Base-by-base conservation (phyloP, 352 stramenopile genomes). In the Halophytophthora batemanensis region DNA sequence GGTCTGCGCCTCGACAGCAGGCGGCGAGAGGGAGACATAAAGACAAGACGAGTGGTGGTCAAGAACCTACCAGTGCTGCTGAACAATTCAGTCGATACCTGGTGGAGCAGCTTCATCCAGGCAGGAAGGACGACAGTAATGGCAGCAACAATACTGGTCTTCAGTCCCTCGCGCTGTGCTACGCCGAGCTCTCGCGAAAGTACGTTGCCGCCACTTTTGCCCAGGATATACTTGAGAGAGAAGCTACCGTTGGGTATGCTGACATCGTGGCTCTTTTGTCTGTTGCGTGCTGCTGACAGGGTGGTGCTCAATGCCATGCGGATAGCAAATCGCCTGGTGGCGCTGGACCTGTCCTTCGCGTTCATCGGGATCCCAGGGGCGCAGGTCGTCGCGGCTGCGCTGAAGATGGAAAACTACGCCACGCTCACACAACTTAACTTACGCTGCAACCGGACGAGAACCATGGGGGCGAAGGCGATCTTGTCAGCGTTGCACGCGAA, bases 331-430 rank as follows among this genome's bases (percentile, higher is more conserved):
- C 42, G 59, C 0, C 37, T 75, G 2, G 53, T 45, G 14, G 29
- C 29, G 14, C 29, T 80, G 22, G 70, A 80, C 25, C 50, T 81
- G 13, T 73, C 70, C n/a, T 77, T 73, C 38, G 64, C 64, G 14
- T 71, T 75, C 37, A 59, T 69, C 22, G 64, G 67, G 11, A 71
- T 72, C 41, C 42, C 56, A 2, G 53, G 57, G 0, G 56, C 65
- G 3, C 63, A 72, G 43, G 53, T 75, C 17, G 38, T 77, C 14
- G 66, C 70, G 6, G 51, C 64, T 17, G 59, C 70, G 14, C 56
- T 77, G 12, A 57, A 42, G 18, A 75, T 75, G 36, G 49, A 61
- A 14, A 43, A 49, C 22, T 74, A 67, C 25, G 31, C 64, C 3
- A 64, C 57, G 25, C 64, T 77, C 13, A 73, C 61, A 18, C 51